Conservation (phyloP, 169 alveolate genomes). For the Perkinsus chesapeaki region DNA sequence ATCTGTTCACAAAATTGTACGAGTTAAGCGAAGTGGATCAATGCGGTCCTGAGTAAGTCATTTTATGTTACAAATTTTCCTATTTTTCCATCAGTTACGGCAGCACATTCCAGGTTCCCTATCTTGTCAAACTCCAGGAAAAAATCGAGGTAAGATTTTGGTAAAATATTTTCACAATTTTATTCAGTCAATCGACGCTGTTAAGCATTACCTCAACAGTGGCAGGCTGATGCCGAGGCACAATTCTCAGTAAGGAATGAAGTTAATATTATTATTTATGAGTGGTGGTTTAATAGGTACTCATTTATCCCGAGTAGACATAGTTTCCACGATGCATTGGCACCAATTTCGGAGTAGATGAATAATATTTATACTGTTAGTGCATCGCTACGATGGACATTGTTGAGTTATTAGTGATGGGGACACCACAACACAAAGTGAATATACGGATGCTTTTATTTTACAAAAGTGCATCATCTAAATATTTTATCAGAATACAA, state of each 20-base stretch:
- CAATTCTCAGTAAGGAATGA: neutral
- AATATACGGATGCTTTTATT: too few species aligned
- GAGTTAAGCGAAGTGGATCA: neutral
- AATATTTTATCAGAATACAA: too few species aligned
- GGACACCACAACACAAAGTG: too few species aligned
- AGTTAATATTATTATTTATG: neutral
- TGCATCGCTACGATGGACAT: too few species aligned
- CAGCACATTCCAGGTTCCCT: neutral
- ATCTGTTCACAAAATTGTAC: neutral
- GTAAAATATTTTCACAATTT: neutral
- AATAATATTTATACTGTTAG: too few species aligned
- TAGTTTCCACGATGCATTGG: neutral
- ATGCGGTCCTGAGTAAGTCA: neutral
- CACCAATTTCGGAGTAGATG: neutral
- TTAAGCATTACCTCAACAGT: neutral
- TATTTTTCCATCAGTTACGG: neutral
- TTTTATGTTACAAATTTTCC: neutral
- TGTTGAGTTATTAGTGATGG: too few species aligned
- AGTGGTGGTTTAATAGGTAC: neutral
- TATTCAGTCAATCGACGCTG: neutral
- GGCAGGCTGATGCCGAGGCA: neutral
- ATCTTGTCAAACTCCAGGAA: neutral
- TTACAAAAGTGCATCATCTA: too few species aligned
- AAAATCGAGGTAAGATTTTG: neutral
- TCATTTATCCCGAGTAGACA: neutral